phyloP scores from a whole-genome alignment of 371 early-diverging fungal species.

The Mortierella sp. region DNA sequence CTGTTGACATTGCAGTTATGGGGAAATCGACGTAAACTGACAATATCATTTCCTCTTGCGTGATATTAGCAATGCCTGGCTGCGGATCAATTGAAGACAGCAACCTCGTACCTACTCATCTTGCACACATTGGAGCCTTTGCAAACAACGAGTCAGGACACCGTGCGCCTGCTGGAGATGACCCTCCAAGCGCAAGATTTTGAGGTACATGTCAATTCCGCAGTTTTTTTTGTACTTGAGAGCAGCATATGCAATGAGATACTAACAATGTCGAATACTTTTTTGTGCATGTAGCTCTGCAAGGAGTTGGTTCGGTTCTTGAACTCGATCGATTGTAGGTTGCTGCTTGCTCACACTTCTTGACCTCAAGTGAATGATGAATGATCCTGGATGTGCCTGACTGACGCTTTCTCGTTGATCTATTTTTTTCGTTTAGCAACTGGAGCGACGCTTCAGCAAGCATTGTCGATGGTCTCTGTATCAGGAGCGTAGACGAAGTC shows the following conservation, averaged over 20 bases:
- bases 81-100: constrained; percentile 78
- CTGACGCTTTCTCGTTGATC: not conserved
- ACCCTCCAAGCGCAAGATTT: constrained; percentile 83
- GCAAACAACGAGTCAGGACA: constrained; percentile 63
- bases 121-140: constrained; percentile 86
- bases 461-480: constrained; percentile 49
- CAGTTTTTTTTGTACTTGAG: not conserved
- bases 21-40: no score
- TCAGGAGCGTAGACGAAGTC: constrained; percentile 9
- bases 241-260: not conserved
- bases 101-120: constrained; percentile 88
- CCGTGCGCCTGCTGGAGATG: constrained; percentile 78
- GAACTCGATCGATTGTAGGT: constrained; percentile 82
- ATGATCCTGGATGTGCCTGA: not conserved
- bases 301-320: constrained; percentile 88
- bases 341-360: not conserved
- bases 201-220: constrained; percentile 62
- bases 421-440: constrained; percentile 25
- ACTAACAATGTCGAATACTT: not conserved
- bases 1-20: not conserved
- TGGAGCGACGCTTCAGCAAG: constrained; percentile 53
- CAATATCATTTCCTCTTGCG: not conserved
- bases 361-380: not conserved
- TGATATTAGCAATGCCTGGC: constrained; percentile 76
- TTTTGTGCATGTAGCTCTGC: constrained; percentile 61